Evolutionary conservation across 495 filamentous ascomycete genomes (phyloP).

Genomic region (Aspergillus mulundensis): DNA sequence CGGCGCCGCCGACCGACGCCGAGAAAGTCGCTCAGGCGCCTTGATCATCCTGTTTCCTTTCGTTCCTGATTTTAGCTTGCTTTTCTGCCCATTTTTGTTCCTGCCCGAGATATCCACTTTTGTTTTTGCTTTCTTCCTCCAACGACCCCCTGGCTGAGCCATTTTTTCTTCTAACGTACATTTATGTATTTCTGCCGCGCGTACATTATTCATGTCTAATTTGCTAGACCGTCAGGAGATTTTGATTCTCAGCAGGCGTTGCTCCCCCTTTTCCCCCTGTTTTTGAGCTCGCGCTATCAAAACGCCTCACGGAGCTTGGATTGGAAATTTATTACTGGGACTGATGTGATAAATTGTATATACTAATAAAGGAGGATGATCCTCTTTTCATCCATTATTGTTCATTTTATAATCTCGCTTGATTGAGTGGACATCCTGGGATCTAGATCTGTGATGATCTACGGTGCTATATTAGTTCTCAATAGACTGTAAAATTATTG

Average conservation of each 20-base stretch:
- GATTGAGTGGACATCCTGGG: background rate
- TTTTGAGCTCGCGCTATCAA: background rate
- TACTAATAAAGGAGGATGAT: background rate
- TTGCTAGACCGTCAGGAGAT: background rate
- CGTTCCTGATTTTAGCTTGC: background rate
- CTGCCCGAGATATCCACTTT: conserved; percentile 23
- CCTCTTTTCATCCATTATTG: background rate
- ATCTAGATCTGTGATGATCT: background rate
- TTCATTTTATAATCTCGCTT: background rate
- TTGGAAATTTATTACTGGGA: background rate
- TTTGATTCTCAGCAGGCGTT: conserved; percentile 12
- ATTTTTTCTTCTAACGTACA: conserved; percentile 12
- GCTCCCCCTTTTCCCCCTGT: conserved; percentile 14
- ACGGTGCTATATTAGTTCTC: background rate
- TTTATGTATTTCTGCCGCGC: conserved; percentile 4
- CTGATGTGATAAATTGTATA: background rate
- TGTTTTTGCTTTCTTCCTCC: conserved; percentile 11
- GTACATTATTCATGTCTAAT: background rate
- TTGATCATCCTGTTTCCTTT: background rate
- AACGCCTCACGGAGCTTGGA: background rate
- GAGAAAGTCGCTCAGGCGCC: conserved; percentile 23
- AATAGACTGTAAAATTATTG: background rate
- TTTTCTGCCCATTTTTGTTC: conserved; percentile 11
- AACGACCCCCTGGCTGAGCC: conserved; percentile 15
- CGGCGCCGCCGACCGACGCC: conserved; percentile 19